Evolutionary conservation across 2,329 filamentous ascomycete species (phyloP), one percentile per base, ranked within the genome.

Genomic region (Botrytis porri): DNA sequence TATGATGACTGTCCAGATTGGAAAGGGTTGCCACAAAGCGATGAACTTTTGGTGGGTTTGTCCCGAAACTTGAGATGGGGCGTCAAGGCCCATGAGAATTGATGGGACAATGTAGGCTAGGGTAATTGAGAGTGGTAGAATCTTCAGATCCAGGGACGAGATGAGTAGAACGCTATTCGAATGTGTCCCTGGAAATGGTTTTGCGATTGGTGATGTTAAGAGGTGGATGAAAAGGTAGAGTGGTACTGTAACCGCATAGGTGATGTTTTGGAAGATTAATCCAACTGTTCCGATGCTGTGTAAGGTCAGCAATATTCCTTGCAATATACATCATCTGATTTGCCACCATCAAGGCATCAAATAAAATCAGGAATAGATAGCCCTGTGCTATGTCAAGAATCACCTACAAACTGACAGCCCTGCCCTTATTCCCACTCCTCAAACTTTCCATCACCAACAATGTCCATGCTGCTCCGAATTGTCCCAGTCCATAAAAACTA

Each of bases 11-110:
- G 85, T 82, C 77, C 83, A 85, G 29, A 85, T 76, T 0, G 86
- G 85, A 79, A 86, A 88, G 6, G 82, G 79, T 75, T 88, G 85
- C 85, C 86, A 87, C 63, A 84, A 75, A 1, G 84, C 84, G 39
- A 86, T 84, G 72, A 84, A 82, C 35, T 81, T 80, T 76, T 87
- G 86, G 75, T 86, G 86, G 20, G 81, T 79, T n/a, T 82, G 79
- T 25, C 82, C 77, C 2, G 81, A 81, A 22, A 85, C 75, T 1
- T 81, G 35, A 0, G 77, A 77, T 0, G 84, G 84, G 3, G 82
- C 80, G 1, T 84, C 84, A 7, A 86, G 77, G 18, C 80, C 77
- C 81, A 87, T 83, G 6, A 84, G 75, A 35, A 83, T 72, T 0
- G 83, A 81, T 0, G 86, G 86, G 3, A 86, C 63, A 57, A 84